Evolutionary conservation across 306 rosid genomes (phyloP).

Genomic region (Vicia villosa): DNA sequence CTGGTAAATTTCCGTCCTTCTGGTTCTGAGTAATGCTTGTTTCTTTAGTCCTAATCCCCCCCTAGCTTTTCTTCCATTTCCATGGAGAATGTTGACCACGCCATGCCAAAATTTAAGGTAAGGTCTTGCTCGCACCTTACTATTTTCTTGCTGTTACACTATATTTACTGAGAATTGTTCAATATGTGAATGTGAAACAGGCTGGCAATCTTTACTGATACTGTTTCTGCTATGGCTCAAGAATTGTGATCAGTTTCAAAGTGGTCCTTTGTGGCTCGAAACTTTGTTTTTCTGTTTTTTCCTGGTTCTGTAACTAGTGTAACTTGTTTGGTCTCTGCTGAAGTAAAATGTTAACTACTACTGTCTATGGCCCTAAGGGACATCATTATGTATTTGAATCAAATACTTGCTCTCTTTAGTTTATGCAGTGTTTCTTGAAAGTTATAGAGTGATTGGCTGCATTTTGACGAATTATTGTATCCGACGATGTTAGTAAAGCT

Average conservation of each 20-base stretch:
- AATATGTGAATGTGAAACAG: conserved; percentile 49
- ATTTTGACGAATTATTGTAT: not conserved
- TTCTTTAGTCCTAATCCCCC: conserved; percentile 35
- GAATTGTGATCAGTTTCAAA: conserved; percentile 25
- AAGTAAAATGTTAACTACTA: conserved; percentile 28
- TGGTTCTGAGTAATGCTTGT: conserved; percentile 30
- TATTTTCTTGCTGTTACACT: conserved; percentile 4
- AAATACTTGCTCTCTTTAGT: too few relatives aligned
- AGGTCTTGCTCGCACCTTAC: not conserved
- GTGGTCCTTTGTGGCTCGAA: conserved; percentile 1
- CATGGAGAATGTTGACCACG: conserved; percentile 49
- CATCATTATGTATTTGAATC: too few relatives aligned
- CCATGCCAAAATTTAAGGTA: conserved; percentile 55
- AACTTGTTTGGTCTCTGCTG: conserved; percentile 25
- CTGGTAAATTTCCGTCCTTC: conserved; percentile 19
- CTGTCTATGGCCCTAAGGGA: not conserved
- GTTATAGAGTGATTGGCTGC: not conserved
- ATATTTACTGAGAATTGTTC: conserved; percentile 15
- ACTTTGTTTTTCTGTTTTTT: not conserved
- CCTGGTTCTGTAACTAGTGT: conserved; percentile 25
- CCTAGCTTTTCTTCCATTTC: conserved; percentile 37
- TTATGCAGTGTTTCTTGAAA: conserved; percentile 12
- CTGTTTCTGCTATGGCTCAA: conserved; percentile 14
- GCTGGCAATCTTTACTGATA: conserved; percentile 34
- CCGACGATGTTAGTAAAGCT: not conserved